These are phyloP conservation scores for Ilyonectria mors-panacis DNA, from an alignment of 2,329 filamentous ascomycete species.

Conservation along the genomic window DNA sequence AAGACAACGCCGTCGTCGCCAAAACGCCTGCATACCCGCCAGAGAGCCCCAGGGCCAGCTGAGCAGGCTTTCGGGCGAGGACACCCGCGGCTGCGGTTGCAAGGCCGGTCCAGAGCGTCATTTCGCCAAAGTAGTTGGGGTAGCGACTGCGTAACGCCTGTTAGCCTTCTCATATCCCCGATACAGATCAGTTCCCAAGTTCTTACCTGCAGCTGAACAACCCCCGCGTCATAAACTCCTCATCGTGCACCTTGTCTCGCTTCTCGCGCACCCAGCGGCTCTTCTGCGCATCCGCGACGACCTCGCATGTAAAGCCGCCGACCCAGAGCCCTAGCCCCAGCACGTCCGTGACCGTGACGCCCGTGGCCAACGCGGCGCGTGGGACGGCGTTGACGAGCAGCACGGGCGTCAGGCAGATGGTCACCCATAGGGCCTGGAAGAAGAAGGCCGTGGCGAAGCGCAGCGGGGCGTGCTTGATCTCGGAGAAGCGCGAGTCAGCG, in stretches of 20 bases:
- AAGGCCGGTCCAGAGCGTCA: slow-evolving; percentile 78
- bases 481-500: slow-evolving; percentile 67
- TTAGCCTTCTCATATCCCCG: neutral
- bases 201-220: slow-evolving; percentile 70
- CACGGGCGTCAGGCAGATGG: slow-evolving; percentile 76
- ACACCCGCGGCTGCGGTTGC: slow-evolving; percentile 72
- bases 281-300: slow-evolving; percentile 76
- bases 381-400: slow-evolving; percentile 75
- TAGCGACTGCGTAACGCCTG: slow-evolving; percentile 60
- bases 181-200: too few relatives aligned
- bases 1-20: slow-evolving; percentile 61
- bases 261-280: slow-evolving; percentile 72
- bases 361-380: slow-evolving; percentile 62
- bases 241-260: slow-evolving; percentile 75
- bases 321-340: slow-evolving; percentile 71
- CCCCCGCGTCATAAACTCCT: slow-evolving; percentile 75
- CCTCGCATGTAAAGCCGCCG: slow-evolving; percentile 73
- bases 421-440: slow-evolving; percentile 78
- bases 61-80: slow-evolving; percentile 67
- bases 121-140: slow-evolving; percentile 82
- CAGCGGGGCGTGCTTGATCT: slow-evolving; percentile 54
- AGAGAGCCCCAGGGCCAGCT: slow-evolving; percentile 70
- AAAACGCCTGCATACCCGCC: slow-evolving; percentile 53
- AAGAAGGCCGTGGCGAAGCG: slow-evolving; percentile 57
- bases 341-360: slow-evolving; percentile 67